A percentile compares a stretch with the other conserved stretches of the same genome.
phyloP scores from a whole-genome alignment of 2,329 filamentous ascomycete genomes.

The Teratosphaeria pseudoeucalypti region DNA sequence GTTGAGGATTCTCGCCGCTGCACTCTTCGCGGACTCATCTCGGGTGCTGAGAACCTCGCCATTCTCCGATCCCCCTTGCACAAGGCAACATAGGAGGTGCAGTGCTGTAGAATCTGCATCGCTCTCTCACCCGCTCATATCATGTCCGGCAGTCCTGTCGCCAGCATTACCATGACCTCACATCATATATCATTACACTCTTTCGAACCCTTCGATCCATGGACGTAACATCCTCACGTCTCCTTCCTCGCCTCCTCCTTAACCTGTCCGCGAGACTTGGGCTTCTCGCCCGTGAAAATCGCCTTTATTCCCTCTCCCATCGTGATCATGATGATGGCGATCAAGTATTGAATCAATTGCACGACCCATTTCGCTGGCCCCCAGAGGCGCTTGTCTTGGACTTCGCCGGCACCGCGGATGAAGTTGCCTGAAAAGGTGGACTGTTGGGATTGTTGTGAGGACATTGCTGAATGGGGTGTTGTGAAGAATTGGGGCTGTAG shows the following conservation, averaged over 20 bases:
- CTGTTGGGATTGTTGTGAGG: not conserved
- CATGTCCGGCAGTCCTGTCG: not conserved
- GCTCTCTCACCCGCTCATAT: not conserved
- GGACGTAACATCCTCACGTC: not conserved
- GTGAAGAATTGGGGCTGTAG: not conserved
- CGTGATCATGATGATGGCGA: conserved; percentile 14
- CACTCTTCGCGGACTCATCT: too few species aligned
- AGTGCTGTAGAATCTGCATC: too few species aligned
- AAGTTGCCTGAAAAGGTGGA: conserved; percentile 2
- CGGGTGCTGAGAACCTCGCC: too few species aligned
- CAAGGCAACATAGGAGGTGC: too few species aligned
- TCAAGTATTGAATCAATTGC: conserved; percentile 13
- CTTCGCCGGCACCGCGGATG: conserved; percentile 11
- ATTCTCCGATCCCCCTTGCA: too few species aligned
- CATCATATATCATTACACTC: not conserved
- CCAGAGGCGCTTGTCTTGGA: conserved; percentile 12
- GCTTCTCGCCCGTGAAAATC: conserved; percentile 9
- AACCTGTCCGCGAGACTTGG: not conserved
- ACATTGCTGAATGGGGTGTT: not conserved
- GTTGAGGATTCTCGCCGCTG: too few species aligned
- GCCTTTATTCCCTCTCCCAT: conserved; percentile 10
- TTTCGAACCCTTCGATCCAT: too few species aligned
- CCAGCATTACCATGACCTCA: not conserved
- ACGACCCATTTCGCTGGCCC: conserved; percentile 12
- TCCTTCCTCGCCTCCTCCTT: conserved; percentile 1